These are phyloP conservation scores for Neophaeococcomyces aloes DNA, from an alignment of 2,329 filamentous ascomycete genomes.

Conservation along the genomic window DNA sequence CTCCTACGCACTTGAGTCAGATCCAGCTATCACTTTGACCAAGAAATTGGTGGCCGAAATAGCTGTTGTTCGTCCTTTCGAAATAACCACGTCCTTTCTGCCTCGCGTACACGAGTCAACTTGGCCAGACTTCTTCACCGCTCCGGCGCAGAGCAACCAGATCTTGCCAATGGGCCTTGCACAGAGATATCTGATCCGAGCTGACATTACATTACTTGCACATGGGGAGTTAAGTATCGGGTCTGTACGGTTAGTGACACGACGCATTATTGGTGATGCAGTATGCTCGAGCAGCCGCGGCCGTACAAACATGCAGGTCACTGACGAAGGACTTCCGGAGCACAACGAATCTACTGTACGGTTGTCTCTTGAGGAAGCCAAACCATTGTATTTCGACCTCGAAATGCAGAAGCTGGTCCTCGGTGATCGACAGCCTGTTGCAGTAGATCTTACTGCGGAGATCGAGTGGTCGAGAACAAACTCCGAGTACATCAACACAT, in stretches of 20 bases:
- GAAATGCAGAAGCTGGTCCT: constrained; percentile 65
- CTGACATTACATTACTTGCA: constrained; percentile 65
- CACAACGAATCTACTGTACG: background rate
- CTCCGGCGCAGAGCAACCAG: constrained; percentile 9
- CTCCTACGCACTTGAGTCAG: constrained; percentile 67
- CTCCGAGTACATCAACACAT: constrained; percentile 44
- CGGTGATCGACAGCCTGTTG: constrained; percentile 68
- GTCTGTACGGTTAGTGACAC: constrained; percentile 53
- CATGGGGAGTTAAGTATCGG: constrained; percentile 51
- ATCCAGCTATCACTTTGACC: constrained; percentile 68
- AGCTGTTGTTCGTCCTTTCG: constrained; percentile 71
- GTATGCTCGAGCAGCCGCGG: constrained; percentile 38
- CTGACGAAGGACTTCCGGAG: background rate
- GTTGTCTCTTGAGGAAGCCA: constrained; percentile 57
- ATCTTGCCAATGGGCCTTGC: constrained; percentile 50
- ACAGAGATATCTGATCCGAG: constrained; percentile 71
- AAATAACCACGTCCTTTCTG: constrained; percentile 79
- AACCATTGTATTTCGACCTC: constrained; percentile 62
- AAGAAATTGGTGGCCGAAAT: constrained; percentile 61
- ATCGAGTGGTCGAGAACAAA: constrained; percentile 63
- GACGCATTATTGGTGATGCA: constrained; percentile 52
- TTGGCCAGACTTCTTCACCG: constrained; percentile 76
- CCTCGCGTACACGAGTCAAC: constrained; percentile 65
- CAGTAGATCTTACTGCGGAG: constrained; percentile 62
- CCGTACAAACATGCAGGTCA: background rate